Evolutionary conservation across 169 alveolate genomes (phyloP).

Genomic region (Cryptosporidium felis): DNA sequence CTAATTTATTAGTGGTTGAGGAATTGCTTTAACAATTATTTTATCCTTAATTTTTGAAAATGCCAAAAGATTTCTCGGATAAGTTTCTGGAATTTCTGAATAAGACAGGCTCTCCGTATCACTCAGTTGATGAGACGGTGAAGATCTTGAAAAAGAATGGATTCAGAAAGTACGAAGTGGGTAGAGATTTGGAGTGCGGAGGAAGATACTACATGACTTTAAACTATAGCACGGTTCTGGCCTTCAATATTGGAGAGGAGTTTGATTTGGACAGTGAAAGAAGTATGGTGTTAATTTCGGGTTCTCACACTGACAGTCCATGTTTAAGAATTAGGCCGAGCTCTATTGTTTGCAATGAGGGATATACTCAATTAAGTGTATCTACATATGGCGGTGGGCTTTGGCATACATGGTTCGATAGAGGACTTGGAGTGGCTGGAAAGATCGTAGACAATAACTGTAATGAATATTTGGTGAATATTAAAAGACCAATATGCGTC

Average conservation of each 20-base stretch:
- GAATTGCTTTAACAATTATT: neutral
- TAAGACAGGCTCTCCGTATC: conserved; percentile 83
- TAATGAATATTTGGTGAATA: conserved; percentile 85
- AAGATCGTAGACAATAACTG: conserved; percentile 87
- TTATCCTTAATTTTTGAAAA: neutral
- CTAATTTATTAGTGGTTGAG: neutral
- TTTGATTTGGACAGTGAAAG: conserved; percentile 73
- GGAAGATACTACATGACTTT: conserved; percentile 88
- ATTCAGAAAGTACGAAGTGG: conserved; percentile 74
- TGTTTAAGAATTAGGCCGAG: conserved; percentile 92
- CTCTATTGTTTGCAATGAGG: conserved; percentile 82
- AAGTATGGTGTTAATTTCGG: conserved; percentile 60
- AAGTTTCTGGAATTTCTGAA: conserved; percentile 79
- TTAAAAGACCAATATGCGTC: conserved; percentile 87
- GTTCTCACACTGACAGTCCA: conserved; percentile 96
- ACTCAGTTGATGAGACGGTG: conserved; percentile 76
- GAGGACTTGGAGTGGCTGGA: conserved; percentile 96
- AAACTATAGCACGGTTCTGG: conserved; percentile 87
- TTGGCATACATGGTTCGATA: conserved; percentile 98
- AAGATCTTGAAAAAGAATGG: conserved; percentile 61
- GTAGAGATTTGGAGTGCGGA: conserved; percentile 75
- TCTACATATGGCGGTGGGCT: conserved; percentile 95
- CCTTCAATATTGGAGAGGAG: conserved; percentile 88
- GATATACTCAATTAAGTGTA: conserved; percentile 86
- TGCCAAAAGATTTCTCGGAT: conserved; percentile 32